A percentile compares a stretch with the other conserved stretches of the same genome.
Evolutionary conservation across 1,284 basidiomycete genomes (phyloP).

Genomic region (Cutaneotrichosporon sp.): DNA sequence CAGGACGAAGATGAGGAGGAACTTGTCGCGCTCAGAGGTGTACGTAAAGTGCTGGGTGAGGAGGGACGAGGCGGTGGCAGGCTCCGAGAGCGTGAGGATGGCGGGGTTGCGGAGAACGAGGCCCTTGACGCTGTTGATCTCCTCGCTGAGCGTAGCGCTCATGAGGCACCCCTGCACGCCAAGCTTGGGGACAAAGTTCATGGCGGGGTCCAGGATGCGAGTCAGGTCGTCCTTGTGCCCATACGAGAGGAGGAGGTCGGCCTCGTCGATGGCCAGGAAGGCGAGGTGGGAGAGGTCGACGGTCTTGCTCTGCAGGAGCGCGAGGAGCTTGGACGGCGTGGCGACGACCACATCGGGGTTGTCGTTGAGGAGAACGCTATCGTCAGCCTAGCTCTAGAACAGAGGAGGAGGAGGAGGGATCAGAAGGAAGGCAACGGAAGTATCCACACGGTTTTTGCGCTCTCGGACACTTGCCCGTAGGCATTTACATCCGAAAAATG

Average conservation of each 20-base stretch:
- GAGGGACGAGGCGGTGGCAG: slow-evolving; percentile 64
- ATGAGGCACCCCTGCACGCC: slow-evolving; percentile 90
- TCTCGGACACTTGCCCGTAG: slow-evolving; percentile 51
- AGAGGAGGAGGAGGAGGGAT: slow-evolving; percentile 16
- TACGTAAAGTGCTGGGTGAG: slow-evolving; percentile 82
- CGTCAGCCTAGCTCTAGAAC: not conserved
- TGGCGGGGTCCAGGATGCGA: slow-evolving; percentile 66
- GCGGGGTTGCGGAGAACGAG: slow-evolving; percentile 82
- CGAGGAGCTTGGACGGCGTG: slow-evolving; percentile 82
- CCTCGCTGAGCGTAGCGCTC: slow-evolving; percentile 97
- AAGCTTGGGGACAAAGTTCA: slow-evolving; percentile 73
- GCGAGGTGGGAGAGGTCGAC: slow-evolving; percentile 60
- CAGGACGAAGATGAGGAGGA: slow-evolving; percentile 90
- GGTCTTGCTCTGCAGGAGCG: slow-evolving; percentile 77
- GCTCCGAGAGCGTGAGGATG: slow-evolving; percentile 82
- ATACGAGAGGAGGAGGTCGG: slow-evolving; percentile 95
- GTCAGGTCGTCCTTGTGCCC: slow-evolving; percentile 92
- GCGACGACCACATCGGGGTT: slow-evolving; percentile 89
- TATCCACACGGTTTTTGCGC: slow-evolving; percentile 55
- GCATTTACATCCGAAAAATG: slow-evolving; percentile 51
- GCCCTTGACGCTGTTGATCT: slow-evolving; percentile 88
- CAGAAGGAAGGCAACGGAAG: slow-evolving; percentile 56
- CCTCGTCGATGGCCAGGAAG: slow-evolving; percentile 95
- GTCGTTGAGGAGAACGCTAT: slow-evolving; percentile 74
- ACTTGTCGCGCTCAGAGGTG: slow-evolving; percentile 93